phyloP scores from a whole-genome alignment of 306 rosid genomes.

The Astragalus glycyphyllos region DNA sequence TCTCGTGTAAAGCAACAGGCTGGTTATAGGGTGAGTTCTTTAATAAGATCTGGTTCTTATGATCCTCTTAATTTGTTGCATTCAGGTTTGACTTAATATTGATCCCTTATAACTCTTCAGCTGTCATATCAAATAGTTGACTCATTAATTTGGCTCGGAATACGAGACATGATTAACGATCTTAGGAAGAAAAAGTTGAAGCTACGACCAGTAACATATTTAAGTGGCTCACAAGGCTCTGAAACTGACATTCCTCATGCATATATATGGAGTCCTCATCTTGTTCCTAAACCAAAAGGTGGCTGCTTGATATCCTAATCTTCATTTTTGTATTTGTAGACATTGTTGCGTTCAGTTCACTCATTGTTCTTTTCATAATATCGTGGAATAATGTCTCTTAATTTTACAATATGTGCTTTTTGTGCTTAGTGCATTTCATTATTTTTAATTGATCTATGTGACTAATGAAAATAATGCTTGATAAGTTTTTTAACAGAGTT shows the following conservation, averaged over 20 bases:
- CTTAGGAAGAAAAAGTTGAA: slow-evolving; percentile 89
- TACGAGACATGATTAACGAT: slow-evolving; percentile 97
- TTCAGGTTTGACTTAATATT: slow-evolving; percentile 36
- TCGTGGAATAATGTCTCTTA: background rate
- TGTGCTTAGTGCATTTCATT: slow-evolving; percentile 10
- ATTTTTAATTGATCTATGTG: slow-evolving; percentile 24
- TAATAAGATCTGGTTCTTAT: slow-evolving; percentile 32
- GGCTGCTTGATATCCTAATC: slow-evolving; percentile 39
- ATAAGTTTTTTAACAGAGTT: background rate
- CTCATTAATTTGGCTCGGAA: slow-evolving; percentile 97
- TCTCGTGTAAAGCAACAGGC: slow-evolving; percentile 96
- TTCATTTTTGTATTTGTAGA: slow-evolving; percentile 26
- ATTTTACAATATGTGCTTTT: slow-evolving; percentile 15
- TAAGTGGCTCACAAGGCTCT: slow-evolving; percentile 97
- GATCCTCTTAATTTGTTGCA: slow-evolving; percentile 26
- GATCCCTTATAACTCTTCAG: slow-evolving; percentile 50
- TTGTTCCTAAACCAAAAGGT: slow-evolving; percentile 99
- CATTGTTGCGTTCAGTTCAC: slow-evolving; percentile 16
- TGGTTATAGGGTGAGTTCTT: slow-evolving; percentile 82
- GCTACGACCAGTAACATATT: slow-evolving; percentile 94
- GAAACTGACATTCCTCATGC: slow-evolving; percentile 94
- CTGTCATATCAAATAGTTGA: slow-evolving; percentile 98
- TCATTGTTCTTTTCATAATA: slow-evolving; percentile 20
- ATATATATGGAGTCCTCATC: slow-evolving; percentile 99
- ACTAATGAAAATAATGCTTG: slow-evolving; percentile 11